phyloP scores from a whole-genome alignment of 129 eudicot species.

The Tagetes patula region DNA sequence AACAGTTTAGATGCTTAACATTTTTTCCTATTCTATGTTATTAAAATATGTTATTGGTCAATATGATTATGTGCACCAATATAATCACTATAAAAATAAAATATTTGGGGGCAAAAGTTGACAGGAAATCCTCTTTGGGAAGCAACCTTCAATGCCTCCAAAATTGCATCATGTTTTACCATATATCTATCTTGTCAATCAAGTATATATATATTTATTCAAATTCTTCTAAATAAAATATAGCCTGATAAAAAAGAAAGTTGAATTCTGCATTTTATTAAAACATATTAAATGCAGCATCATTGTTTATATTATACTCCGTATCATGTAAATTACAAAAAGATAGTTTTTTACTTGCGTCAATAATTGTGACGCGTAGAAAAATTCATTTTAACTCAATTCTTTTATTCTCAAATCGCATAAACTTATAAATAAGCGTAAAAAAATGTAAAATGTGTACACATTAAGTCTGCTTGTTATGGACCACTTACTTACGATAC shows the following conservation, averaged over 20 bases:
- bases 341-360: too few species aligned
- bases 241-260: not conserved
- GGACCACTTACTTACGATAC: too few species aligned
- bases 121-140: constrained; percentile 25
- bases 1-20: not conserved
- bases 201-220: not conserved
- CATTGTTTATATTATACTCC: too few species aligned
- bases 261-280: not conserved
- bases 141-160: constrained; percentile 34
- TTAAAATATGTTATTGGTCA: not conserved
- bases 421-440: too few species aligned
- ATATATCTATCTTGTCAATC: constrained; percentile 30
- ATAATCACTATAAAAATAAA: constrained; percentile 7
- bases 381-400: too few species aligned
- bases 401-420: too few species aligned
- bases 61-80: not conserved
- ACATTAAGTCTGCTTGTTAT: too few species aligned
- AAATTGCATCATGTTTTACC: constrained; percentile 16
- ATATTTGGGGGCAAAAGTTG: not conserved
- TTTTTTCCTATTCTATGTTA: not conserved
- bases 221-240: not conserved
- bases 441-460: too few species aligned
- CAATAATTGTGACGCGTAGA: too few species aligned
- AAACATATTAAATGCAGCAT: not conserved
- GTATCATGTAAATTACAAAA: too few species aligned